Evolutionary conservation across 2,329 filamentous ascomycete species (phyloP).

Genomic region (Lasiodiplodia sp.): DNA sequence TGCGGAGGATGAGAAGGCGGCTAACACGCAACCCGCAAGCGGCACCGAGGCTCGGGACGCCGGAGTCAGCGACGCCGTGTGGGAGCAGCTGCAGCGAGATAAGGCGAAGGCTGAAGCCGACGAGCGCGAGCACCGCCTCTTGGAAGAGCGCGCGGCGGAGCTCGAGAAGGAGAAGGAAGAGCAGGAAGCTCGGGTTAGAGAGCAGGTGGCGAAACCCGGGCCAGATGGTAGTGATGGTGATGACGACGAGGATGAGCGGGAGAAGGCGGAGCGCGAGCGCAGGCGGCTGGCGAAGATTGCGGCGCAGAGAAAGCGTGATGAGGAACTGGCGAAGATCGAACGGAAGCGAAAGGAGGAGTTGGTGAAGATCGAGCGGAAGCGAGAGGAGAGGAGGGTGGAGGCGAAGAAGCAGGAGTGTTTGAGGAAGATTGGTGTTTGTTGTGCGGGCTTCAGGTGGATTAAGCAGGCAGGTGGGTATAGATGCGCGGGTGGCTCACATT

Average conservation of each 20-base stretch:
- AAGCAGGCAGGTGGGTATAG: constrained; percentile 65
- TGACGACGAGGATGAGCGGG: not conserved
- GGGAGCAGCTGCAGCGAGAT: constrained; percentile 22
- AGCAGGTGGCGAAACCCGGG: not conserved
- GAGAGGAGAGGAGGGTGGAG: constrained; percentile 46
- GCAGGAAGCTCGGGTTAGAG: not conserved
- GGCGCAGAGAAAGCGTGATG: constrained; percentile 38
- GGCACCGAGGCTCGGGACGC: not conserved
- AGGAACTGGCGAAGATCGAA: constrained; percentile 49
- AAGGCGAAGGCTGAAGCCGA: constrained; percentile 13
- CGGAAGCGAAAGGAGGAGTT: constrained; percentile 45
- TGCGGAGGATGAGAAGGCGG: not conserved
- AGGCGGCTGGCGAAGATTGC: constrained; percentile 34
- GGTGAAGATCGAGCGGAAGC: constrained; percentile 31
- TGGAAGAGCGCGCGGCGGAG: constrained; percentile 28
- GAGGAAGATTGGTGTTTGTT: constrained; percentile 62
- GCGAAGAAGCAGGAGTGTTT: constrained; percentile 57
- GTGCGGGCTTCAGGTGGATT: constrained; percentile 67
- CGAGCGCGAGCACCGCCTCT: constrained; percentile 21
- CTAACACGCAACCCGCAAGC: not conserved
- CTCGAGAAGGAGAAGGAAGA: constrained; percentile 29
- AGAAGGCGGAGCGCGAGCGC: constrained; percentile 34
- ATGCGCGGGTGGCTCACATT: constrained; percentile 69
- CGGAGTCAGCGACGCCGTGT: constrained; percentile 19
- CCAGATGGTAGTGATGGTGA: not conserved